phyloP scores from a whole-genome alignment of 2,329 filamentous ascomycete genomes.

The Ascochyta koolunga region DNA sequence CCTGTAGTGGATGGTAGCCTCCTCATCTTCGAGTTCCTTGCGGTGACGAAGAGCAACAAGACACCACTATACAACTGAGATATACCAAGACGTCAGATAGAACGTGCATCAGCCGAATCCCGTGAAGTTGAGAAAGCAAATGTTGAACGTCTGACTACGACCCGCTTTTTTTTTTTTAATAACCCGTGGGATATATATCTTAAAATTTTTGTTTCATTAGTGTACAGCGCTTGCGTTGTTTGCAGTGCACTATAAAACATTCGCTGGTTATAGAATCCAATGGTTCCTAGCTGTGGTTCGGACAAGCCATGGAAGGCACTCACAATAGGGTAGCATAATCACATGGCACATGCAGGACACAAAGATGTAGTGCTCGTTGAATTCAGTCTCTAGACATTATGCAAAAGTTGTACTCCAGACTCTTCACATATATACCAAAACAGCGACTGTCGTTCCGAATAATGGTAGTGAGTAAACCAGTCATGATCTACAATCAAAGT shows the following conservation, averaged over 20 bases:
- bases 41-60: neutral
- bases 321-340: neutral
- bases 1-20: neutral
- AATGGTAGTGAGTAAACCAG: conserved; percentile 19
- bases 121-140: too few species aligned
- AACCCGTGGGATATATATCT: too few species aligned
- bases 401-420: conserved; percentile 6
- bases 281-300: too few species aligned
- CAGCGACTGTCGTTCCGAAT: conserved; percentile 2
- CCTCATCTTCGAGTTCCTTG: neutral
- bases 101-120: too few species aligned
- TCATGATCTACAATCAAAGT: conserved; percentile 24
- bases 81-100: too few species aligned
- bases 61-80: too few species aligned
- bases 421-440: conserved; percentile 14
- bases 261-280: too few species aligned
- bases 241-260: too few species aligned
- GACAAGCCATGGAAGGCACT: neutral
- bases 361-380: neutral
- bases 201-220: too few species aligned
- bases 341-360: neutral
- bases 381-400: conserved; percentile 18
- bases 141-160: too few species aligned
- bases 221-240: too few species aligned
- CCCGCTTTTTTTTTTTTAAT: too few species aligned